These are phyloP conservation scores for Solanum gracilifrons DNA, from an alignment of 257 asterid genomes.

Conservation along the genomic window DNA sequence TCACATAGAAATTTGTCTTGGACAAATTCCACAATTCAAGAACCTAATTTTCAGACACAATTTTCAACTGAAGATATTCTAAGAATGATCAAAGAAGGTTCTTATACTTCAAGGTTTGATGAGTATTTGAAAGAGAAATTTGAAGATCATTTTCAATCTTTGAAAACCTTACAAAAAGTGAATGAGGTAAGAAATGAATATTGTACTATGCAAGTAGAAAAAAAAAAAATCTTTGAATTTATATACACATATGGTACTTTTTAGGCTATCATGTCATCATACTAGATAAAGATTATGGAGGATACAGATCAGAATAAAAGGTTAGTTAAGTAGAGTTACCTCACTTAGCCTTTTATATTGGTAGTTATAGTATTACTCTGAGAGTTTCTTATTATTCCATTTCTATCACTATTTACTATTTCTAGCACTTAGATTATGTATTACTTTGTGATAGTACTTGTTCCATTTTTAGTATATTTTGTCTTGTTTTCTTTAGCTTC, in stretches of 20 bases:
- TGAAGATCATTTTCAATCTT: not conserved
- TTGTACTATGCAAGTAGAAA: not conserved
- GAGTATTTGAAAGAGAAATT: conserved; percentile 23
- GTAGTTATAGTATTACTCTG: not conserved
- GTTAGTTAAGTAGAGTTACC: not conserved
- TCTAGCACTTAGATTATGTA: not conserved
- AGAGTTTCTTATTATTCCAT: not conserved
- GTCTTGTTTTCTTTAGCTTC: not conserved
- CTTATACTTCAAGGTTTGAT: conserved; percentile 29
- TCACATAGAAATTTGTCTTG: conserved; percentile 38
- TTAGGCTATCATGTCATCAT: not conserved
- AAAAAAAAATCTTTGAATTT: not conserved
- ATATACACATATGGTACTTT: not conserved
- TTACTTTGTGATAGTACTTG: not conserved
- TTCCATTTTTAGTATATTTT: not conserved
- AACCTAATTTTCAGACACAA: conserved; percentile 38
- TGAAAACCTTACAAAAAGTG: not conserved
- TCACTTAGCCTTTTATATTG: not conserved
- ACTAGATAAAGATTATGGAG: not conserved
- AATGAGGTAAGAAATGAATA: not conserved
- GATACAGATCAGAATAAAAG: too few relatives aligned
- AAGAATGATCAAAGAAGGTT: conserved; percentile 59
- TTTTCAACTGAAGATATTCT: conserved; percentile 33
- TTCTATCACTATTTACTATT: not conserved
- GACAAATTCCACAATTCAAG: conserved; percentile 24